These are phyloP conservation scores for Cordyceps tenuipes DNA, from an alignment of 2,329 filamentous ascomycete genomes.

Conservation along the genomic window DNA sequence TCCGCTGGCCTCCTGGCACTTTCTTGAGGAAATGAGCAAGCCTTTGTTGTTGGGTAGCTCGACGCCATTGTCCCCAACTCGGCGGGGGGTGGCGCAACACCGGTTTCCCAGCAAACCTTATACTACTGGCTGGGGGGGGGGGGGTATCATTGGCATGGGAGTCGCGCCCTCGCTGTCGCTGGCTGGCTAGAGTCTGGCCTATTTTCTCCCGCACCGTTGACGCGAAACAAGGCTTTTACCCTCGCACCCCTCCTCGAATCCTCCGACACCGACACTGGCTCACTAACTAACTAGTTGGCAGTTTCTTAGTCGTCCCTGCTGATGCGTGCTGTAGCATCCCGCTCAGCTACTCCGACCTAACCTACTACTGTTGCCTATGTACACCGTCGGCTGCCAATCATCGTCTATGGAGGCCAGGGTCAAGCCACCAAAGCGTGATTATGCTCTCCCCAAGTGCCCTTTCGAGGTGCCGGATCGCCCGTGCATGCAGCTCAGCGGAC, in stretches of 20 bases:
- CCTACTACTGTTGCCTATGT: too few species aligned
- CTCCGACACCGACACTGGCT: background rate
- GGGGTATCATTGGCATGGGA: background rate
- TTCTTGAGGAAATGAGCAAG: constrained; percentile 4
- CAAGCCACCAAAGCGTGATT: background rate
- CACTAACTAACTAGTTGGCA: background rate
- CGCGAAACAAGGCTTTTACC: background rate
- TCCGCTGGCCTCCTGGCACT: background rate
- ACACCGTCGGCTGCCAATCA: background rate
- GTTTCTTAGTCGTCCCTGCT: too few species aligned
- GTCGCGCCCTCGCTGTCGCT: background rate
- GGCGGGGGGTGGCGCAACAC: background rate
- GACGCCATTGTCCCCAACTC: background rate
- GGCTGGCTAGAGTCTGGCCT: background rate
- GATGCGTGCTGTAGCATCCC: background rate
- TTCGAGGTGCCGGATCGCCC: constrained; percentile 3
- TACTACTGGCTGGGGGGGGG: background rate
- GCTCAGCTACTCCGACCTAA: background rate
- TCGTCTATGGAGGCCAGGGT: background rate
- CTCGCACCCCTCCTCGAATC: background rate
- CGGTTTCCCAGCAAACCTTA: background rate
- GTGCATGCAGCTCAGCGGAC: background rate
- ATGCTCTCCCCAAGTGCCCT: background rate
- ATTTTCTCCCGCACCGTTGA: background rate
- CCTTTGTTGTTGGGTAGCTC: background rate